Base-by-base conservation (phyloP, 2,329 filamentous ascomycete genomes). In the Endocalyx cinctus region DNA sequence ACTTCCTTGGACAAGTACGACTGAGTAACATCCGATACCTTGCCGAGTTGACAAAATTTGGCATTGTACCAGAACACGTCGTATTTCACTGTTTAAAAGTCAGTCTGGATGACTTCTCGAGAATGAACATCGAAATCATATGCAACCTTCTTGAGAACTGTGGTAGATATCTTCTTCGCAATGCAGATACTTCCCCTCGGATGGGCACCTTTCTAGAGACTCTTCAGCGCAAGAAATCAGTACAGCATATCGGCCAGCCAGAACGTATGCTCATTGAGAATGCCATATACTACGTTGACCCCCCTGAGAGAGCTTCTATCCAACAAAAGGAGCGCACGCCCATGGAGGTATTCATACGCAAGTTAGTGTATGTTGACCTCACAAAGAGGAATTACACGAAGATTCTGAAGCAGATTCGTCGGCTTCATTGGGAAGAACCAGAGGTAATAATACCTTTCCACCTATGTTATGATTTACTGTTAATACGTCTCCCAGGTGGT, bases 71-170 rank as follows among this genome's bases (percentile, higher is more conserved):
- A 1, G 92, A 98, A 59, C 92, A 98, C 60, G 90, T 98, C 44
- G 94, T 98, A 34, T 98, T 98, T 55, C 92, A 98, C 55, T 98
- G 92, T 56, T 78, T 98, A 50, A 98, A 96, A 60, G 90, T 98
- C 58, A 94, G 90, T 47, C 67, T 98, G 17, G 92, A 98, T 51
- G 92, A 98, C 54, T 98, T 98, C 55, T 96, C 92, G 3, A 79
- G 90, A 41, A 96, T 96, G 85, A 98, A 98, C 54, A 96, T 98
- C 43, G 94, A 98, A 59, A 96, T 98, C 49, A 90, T 98, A 43
- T 94, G 89, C 52, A 94, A 94, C 52, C 70, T 98, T 17, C 72
- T 98, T 15, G 92, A 98, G 59, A 97, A 97, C 45, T 98, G 94
- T 54, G 92, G 92, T 27, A 80, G 92, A 13, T 98, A 96, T 60